Base-by-base conservation (phyloP, 805 yeast species). In the Saccharomyces kudriavzevii region DNA sequence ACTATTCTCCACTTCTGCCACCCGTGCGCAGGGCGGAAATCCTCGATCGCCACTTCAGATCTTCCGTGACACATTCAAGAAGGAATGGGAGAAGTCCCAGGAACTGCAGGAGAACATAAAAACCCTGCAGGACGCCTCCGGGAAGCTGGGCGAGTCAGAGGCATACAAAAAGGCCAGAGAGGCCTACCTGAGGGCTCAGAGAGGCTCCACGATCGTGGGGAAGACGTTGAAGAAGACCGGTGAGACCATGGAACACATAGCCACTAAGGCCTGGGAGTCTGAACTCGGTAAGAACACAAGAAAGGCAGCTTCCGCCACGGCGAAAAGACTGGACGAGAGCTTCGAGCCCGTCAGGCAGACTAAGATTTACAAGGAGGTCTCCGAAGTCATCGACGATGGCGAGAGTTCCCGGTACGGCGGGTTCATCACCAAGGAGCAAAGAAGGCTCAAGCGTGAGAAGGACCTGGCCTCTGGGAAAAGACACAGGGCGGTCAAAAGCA, bases 81-180 rank as follows among this genome's bases (percentile, higher is more conserved):
- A 78, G 55, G 99, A 94, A 73, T 91, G 96, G 84, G 84, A 86
- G 68, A 92, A 94, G 70, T 84, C 90, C 50, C 79, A 80, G 65
- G 98, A 94, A 69, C 78, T 94, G 56, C 95, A 91, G 66, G 90
- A 89, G 53, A 89, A 90, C 63, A 89, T 94, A 67, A 94, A 92
- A 71, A 96, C 96, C 14, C 78, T 94, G 52, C 96, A 89, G 68
- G 97, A 91, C 72, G 98, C 95, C 60, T 89, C 97, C 3, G 98
- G 96, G 45, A 83, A 90, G 63, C 79, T 94, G 69, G 89, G 96
- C 30, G 98, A 94, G 62, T 85, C 94, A 49, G 97, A 90, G 52
- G 96, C 98, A 2, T 91, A 88, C 74, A 88, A 85, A 69, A 82
- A 80, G 64, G 99, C 99, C 31, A 85, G 87, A 66, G 97, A 90